Evolutionary conservation across 768 basidiomycete species (phyloP), one percentile per base, ranked within the genome.

Genomic region (Pleurotus citrinopileatus): DNA sequence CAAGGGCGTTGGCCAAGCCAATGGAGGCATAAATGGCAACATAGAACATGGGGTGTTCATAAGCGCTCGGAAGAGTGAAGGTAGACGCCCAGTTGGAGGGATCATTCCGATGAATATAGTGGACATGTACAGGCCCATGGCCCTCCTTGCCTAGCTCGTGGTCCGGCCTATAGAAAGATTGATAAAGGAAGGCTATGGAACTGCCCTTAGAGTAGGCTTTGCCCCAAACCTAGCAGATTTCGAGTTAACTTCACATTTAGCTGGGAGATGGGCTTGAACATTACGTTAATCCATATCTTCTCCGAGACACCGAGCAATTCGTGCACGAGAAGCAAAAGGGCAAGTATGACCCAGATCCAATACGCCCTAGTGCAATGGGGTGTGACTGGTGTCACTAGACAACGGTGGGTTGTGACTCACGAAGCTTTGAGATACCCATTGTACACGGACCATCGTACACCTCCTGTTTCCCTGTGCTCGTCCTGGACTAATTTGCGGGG

Each of bases 371-470:
- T n/a, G n/a, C n/a, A n/a, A n/a, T n/a, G n/a, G n/a, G n/a, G n/a
- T n/a, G n/a, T n/a, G n/a, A n/a, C n/a, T n/a, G n/a, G n/a, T n/a
- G n/a, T n/a, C n/a, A n/a, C n/a, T n/a, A n/a, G n/a, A n/a, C n/a
- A n/a, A n/a, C n/a, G n/a, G n/a, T n/a, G n/a, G n/a, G n/a, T n/a
- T n/a, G n/a, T n/a, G 3, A 78, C 83, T 43, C 56, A 88, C 85
- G 87, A 86, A 15, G 84, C 87, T 64, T 82, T 76, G 55, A 93
- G 63, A 61, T 94, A 91, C 4, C 80, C 73, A 10, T 82, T 79
- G 55, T 86, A 86, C 27, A 86, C 76, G 1, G 71, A 68, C 87
- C 89, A 92, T 62, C 90, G 91, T 26, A 95, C 92, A 32, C 86
- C 83, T 0, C 93, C 94, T 1, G 78, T 77, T 57, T 89, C 89